A percentile compares a stretch with the other conserved stretches of the same genome.
Conservation (phyloP, 1,284 basidiomycete genomes). For the Malassezia cuniculi region DNA sequence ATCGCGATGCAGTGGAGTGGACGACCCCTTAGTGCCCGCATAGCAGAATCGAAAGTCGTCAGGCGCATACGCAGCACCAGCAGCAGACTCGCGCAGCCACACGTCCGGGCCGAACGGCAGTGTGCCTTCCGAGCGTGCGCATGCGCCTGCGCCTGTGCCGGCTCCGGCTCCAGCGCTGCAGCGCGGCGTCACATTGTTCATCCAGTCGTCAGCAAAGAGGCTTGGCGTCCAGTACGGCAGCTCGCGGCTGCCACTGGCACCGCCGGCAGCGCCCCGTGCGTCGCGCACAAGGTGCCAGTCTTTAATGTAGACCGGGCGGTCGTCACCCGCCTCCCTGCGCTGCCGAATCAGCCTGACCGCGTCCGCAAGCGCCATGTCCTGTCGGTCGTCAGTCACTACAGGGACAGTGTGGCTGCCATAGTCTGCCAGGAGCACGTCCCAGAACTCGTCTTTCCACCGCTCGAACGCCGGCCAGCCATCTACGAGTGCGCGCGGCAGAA, state of each 20-base stretch:
- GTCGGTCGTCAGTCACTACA: conserved; percentile 14
- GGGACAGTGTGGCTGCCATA: conserved; percentile 21
- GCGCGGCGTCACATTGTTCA: conserved; percentile 26
- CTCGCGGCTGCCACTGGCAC: conserved; percentile 1
- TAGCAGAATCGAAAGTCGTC: conserved; percentile 49
- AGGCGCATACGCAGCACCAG: conserved; percentile 46
- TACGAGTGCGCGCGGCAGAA: conserved; percentile 18
- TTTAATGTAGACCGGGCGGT: conserved; percentile 49
- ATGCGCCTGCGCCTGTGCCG: no score
- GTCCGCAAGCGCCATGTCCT: conserved; percentile 15
- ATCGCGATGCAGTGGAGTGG: conserved; percentile 31
- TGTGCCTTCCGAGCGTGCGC: not conserved
- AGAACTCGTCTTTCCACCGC: conserved; percentile 3
- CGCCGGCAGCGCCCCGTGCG: conserved; percentile 29
- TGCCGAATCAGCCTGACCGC: conserved; percentile 17
- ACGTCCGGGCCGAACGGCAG: conserved; percentile 1
- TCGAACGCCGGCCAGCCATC: conserved; percentile 8
- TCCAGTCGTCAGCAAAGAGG: conserved; percentile 51
- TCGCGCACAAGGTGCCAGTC: conserved; percentile 51
- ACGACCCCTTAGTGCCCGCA: conserved; percentile 21
- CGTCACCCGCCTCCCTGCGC: conserved; percentile 2
- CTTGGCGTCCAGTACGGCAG: conserved; percentile 48
- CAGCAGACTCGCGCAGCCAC: conserved; percentile 45
- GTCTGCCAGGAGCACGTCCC: conserved; percentile 10
- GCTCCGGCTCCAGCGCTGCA: no score